A percentile compares a stretch with the other conserved stretches of the same genome.
Evolutionary conservation across 192 early-diverging fungal genomes (phyloP).

Genomic region (Podochytrium sp.): DNA sequence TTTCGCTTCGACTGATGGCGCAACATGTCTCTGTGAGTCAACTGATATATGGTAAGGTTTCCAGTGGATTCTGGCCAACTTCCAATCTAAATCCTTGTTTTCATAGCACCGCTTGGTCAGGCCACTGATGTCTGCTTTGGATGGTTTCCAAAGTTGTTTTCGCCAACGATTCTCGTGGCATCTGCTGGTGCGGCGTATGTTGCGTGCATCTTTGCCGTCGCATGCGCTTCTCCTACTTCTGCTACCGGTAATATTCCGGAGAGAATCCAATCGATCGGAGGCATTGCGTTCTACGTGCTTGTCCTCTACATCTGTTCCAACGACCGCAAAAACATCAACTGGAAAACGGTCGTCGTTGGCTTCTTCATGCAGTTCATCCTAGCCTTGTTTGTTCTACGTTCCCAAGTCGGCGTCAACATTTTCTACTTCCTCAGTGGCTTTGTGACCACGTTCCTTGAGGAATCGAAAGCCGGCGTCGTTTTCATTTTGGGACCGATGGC

Average conservation of each 20-base stretch:
- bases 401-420: constrained; percentile 59
- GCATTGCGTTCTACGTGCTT: constrained; percentile 62
- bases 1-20: constrained; percentile 50
- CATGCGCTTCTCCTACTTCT: constrained; percentile 52
- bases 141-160: constrained; percentile 34
- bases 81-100: background rate
- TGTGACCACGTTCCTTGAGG: constrained; percentile 64
- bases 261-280: constrained; percentile 77
- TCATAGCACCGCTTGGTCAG: constrained; percentile 32
- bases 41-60: constrained; percentile 33
- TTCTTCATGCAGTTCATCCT: constrained; percentile 77
- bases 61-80: background rate
- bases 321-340: constrained; percentile 68
- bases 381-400: constrained; percentile 78
- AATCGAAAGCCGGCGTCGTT: constrained; percentile 66
- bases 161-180: constrained; percentile 42
- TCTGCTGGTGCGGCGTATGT: constrained; percentile 55
- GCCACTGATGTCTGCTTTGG: constrained; percentile 38
- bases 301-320: constrained; percentile 58
- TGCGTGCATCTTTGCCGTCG: constrained; percentile 56
- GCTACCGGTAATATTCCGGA: constrained; percentile 61
- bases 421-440: constrained; percentile 67
- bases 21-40: constrained; percentile 50
- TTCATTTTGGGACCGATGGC: constrained; percentile 71
- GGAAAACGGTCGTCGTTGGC: constrained; percentile 75